Base-by-base conservation (phyloP, 1,284 basidiomycete species). In the Cryptococcus floricola region DNA sequence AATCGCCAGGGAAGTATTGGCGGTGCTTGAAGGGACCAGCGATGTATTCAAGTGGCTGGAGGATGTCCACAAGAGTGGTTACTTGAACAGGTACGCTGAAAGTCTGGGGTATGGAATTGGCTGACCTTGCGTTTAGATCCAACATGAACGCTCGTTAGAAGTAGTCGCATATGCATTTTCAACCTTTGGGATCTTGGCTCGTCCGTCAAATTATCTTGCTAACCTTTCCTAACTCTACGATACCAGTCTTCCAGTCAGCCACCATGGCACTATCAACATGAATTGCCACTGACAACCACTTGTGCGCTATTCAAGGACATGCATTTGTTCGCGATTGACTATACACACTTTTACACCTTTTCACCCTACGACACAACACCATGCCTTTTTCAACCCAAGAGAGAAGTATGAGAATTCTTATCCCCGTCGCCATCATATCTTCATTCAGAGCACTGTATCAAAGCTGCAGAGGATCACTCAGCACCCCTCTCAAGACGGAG, bases 1-100 rank as follows among this genome's bases (percentile, higher is more conserved):
- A 55, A 73, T 92, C 57, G 89, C 89, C 42, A 80, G 84, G 68
- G 89, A 91, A 77, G 75, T 91, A 31, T 80, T 92, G 41, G 80
- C 79, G 0, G 81, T 88, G 23, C 63, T 91, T 4, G 82, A 85
- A 65, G 86, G 85, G 3, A 75, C 76, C 34, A 83, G 81, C 49
- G 79, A 80, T 34, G 81, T 81, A 37, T 78, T 86, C 57, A 78
- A 81, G 64, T 81, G 81, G 64, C 84, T 89, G 75, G 78, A 77
- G 62, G 80, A 83, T 53, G 71, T 83, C 51, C 91, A 94, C 72
- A 82, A 80, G 65, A 67, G 83, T 39, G 92, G 87, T 1, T 87
- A 87, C 80, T 81, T 87, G 38, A 90, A 90, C 75, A 86, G 91
- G 89, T 91, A 19, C 2, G 54, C 54, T 31, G 9, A 2, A n/a